Evolutionary conservation across 768 basidiomycete genomes (phyloP), one percentile per base, ranked within the genome.

Genomic region (Pisolithus tinctorius): DNA sequence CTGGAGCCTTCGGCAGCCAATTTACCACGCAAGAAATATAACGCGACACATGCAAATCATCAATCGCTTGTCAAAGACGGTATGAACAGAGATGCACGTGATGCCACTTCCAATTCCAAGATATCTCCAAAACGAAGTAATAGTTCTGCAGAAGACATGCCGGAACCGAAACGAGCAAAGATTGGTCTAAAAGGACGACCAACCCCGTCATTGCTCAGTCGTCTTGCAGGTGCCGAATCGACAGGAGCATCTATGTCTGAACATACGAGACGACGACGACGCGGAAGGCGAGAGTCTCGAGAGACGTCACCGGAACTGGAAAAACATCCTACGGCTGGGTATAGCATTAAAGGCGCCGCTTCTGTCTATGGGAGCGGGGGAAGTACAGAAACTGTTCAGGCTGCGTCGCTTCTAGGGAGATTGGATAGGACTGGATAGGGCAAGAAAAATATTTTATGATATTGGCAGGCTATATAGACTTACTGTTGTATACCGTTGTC

Each of bases 331-430:
- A 60, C 63, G 39, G 69, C 67, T n/a, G 79, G 76, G 38, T 75
- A 65, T 55, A 79, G 75, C 55, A 81, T 81, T 56, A 79, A 74
- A 57, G 80, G 80, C 47, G 80, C 80, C 25, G 80, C 79, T 42
- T 71, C 49, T 42, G 66, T 58, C 42, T 55, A 53, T 48, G 60
- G 58, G 55, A 56, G 55, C 31, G 61, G 53, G 52, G 49, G 51
- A 31, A 54, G 49, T 37, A 30, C 47, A 11, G 55, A 56, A 47
- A 23, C 27, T 23, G 31, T 47, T 47, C 48, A 45, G 47, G 54
- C 60, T 8, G 51, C 60, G 30, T 67, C 67, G 16, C 59, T 76
- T 20, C 60, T 75, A 55, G 60, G 69, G 55, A 71, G 74, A 60
- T 55, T 75, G 52, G 56, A 63, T 16, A 53, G 36, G 20, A 20